Base-by-base conservation (phyloP, 1,139 yeast genomes). In the Saccharomyces pastorianus region DNA sequence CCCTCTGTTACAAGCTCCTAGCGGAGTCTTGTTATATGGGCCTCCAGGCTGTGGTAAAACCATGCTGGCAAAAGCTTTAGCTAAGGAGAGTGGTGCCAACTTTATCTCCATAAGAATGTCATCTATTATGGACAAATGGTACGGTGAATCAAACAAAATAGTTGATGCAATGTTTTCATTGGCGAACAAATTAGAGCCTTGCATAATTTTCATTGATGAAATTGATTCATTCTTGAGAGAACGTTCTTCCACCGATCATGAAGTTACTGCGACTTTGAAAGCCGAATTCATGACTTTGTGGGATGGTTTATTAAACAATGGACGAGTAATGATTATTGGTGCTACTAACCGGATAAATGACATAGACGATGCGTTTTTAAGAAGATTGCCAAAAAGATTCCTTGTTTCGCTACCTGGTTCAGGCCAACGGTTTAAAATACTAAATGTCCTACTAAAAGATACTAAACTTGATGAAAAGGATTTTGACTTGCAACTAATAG, bases 11-110 rank as follows among this genome's bases (percentile, higher is more conserved):
- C 89, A 86, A 64, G 93, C 96, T 0, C 99, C 99, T 2, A 91
- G 89, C 65, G 99, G 99, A 28, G 97, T 93, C 2, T 73, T 93
- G 48, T 78, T 93, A 54, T 85, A 89, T 67, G 99, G 99, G 0
- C 98, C 99, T 2, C 98, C 99, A 0, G 98, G 99, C 0, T 93
- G 98, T 71, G 98, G 98, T 56, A 93, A 93, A 71, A 93, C 98
- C 9, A 88, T 93, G 96, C 76, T 93, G 63, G 98, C 98, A 23
- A 91, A 91, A 69, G 98, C 98, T 0, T 79, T 93, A 50, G 98
- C 98, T 1, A 82, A 84, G 55, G 96, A 91, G 69, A 85, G 95
- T 63, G 91, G 91, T 0, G 98, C 99, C 0, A 89, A 86, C 64
- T 93, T 93, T 71, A 79, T 93, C 53, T 90, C 91, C 67, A 86